Base-by-base conservation (phyloP, 345 rosid genomes). In the Triadica sebifera region DNA sequence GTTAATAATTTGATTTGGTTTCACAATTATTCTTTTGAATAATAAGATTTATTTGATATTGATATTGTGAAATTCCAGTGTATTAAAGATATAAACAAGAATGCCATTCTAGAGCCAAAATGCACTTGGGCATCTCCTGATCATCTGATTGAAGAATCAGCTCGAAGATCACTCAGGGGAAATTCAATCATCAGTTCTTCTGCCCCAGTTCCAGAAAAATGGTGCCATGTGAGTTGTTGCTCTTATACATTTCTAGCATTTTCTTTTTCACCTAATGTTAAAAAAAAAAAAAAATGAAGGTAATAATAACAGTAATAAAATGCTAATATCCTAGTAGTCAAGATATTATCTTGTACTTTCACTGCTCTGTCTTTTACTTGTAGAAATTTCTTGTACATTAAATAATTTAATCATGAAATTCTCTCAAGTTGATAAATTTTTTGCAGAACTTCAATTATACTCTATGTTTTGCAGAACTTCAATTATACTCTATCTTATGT, bases 221-320 rank as follows among this genome's bases (percentile, higher is more conserved):
- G 84, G 82, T 84, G 87, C 12, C 78, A 80, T 61, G 86, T 84
- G 76, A 64, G 39, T 47, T 9, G 13, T 29, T 29, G 2, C 29
- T 56, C 2, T 71, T 7, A 1, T 29, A 3, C 7, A 53, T 12
- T 38, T 6, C 4, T 20, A 0, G 5, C 5, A 41, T 41, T 41
- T 3, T 41, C 4, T 41, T 41, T 41, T 3, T 41, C n/a, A n/a
- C n/a, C n/a, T n/a, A n/a, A n/a, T n/a, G n/a, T n/a, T n/a, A n/a
- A n/a, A n/a, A n/a, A n/a, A n/a, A n/a, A n/a, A n/a, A n/a, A n/a
- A n/a, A n/a, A n/a, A n/a, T n/a, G n/a, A n/a, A n/a, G n/a, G n/a
- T n/a, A n/a, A n/a, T n/a, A n/a, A n/a, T n/a, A n/a, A n/a, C n/a
- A n/a, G n/a, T n/a, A n/a, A n/a, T n/a, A n/a, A n/a, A n/a, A n/a